Percentiles rank a stretch among this genome's conserved stretches.
These are phyloP conservation scores for Priceomyces medius DNA, from an alignment of 805 yeast species.

Conservation along the genomic window DNA sequence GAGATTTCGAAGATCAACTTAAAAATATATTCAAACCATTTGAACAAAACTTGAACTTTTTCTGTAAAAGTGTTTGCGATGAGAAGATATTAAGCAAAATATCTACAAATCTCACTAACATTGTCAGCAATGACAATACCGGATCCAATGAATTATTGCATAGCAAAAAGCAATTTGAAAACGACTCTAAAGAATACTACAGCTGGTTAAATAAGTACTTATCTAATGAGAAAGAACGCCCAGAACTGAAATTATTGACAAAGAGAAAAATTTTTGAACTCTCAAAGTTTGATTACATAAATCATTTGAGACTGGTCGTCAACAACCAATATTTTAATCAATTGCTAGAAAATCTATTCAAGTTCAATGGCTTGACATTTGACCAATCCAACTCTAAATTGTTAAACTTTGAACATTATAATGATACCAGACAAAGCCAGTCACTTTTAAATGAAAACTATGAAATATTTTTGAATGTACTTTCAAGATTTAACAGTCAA, in stretches of 20 bases:
- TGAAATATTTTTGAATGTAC: constrained; percentile 30
- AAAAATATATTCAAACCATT: constrained; percentile 30
- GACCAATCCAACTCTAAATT: constrained; percentile 11
- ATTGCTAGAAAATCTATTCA: constrained; percentile 35
- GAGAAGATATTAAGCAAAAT: constrained; percentile 28
- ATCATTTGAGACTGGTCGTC: constrained; percentile 34
- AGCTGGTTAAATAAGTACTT: constrained; percentile 44
- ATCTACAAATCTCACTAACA: constrained; percentile 8
- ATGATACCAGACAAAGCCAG: constrained; percentile 12
- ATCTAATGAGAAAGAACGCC: constrained; percentile 43
- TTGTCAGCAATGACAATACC: constrained; percentile 11
- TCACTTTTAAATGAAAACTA: constrained; percentile 18
- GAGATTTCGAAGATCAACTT: constrained; percentile 25
- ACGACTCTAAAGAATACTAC: constrained; percentile 41
- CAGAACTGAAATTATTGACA: constrained; percentile 36
- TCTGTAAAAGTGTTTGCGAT: constrained; percentile 29
- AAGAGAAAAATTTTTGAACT: constrained; percentile 42
- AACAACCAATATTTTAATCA: constrained; percentile 43
- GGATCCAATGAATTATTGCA: constrained; percentile 23
- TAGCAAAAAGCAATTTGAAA: constrained; percentile 36
- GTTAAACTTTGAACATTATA: constrained; percentile 12
- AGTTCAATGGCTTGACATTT: constrained; percentile 25
- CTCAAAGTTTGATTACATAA: constrained; percentile 46
- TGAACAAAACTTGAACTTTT: constrained; percentile 28
- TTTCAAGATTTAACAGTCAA: constrained; percentile 41